Evolutionary conservation across 805 yeast species (phyloP).

Genomic region (Kazachstania martiniae): DNA sequence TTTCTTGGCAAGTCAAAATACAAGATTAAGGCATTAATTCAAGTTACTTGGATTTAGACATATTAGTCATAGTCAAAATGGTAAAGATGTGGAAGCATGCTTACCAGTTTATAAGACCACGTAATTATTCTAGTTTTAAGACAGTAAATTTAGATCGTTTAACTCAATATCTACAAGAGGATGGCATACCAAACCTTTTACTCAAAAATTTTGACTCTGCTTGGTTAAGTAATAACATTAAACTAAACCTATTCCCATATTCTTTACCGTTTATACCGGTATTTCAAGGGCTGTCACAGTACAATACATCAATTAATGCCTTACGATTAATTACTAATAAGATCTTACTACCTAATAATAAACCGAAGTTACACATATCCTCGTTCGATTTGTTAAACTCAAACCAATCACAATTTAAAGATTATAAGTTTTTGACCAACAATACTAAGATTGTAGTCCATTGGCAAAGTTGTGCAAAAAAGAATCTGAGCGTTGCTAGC

Average conservation of each 20-base stretch:
- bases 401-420: too few species aligned
- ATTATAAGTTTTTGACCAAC: not conserved
- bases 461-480: conserved; percentile 18
- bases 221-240: conserved; percentile 35
- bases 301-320: conserved; percentile 46
- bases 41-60: too few species aligned
- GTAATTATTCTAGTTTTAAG: too few species aligned
- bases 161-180: conserved; percentile 35
- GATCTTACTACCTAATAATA: too few species aligned
- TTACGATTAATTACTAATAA: conserved; percentile 44
- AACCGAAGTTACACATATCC: too few species aligned
- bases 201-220: conserved; percentile 34
- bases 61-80: too few species aligned
- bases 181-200: conserved; percentile 42
- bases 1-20: too few species aligned
- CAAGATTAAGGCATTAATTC: too few species aligned
- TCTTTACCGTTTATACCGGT: conserved; percentile 41
- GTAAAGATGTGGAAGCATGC: too few species aligned
- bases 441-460: conserved; percentile 19
- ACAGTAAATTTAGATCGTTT: conserved; percentile 18
- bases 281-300: conserved; percentile 44
- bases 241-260: conserved; percentile 46
- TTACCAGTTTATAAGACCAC: too few species aligned
- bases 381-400: too few species aligned
- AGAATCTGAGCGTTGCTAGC: not conserved